phyloP scores from a whole-genome alignment of 306 rosid genomes.

The Rosa multiflora region DNA sequence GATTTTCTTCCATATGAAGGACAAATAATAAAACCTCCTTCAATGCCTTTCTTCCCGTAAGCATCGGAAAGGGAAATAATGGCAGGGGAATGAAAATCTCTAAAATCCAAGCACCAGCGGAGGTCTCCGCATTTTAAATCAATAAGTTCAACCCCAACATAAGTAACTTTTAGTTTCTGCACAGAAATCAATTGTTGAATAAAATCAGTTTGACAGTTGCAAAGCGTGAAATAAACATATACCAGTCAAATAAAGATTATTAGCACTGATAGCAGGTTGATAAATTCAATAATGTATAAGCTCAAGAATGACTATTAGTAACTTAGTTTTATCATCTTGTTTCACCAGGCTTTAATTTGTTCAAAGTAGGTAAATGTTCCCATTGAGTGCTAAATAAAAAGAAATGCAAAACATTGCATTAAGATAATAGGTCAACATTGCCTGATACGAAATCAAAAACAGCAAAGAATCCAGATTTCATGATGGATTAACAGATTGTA shows the following conservation, averaged over 20 bases:
- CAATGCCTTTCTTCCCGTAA: conserved; percentile 67
- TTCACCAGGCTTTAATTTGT: neutral
- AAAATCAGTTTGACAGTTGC: conserved; percentile 16
- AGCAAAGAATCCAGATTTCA: neutral
- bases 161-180: conserved; percentile 90
- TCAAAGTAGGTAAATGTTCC: neutral
- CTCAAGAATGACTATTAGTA: neutral
- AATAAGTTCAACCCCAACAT: conserved; percentile 80
- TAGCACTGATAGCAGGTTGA: conserved; percentile 8
- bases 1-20: conserved; percentile 94
- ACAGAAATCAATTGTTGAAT: conserved; percentile 32
- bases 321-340: neutral
- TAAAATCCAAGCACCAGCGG: conserved; percentile 99
- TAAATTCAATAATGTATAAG: neutral
- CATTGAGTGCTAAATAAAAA: neutral
- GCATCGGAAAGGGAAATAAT: conserved; percentile 74
- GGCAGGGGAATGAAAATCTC: conserved; percentile 95
- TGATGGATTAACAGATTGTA: neutral
- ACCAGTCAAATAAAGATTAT: neutral
- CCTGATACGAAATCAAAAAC: neutral
- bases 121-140: conserved; percentile 84
- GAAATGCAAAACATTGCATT: neutral
- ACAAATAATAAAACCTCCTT: conserved; percentile 90
- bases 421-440: neutral
- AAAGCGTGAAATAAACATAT: neutral